Evolutionary conservation across 2,329 filamentous ascomycete species (phyloP).

Genomic region (Botrytis hyacinthi): DNA sequence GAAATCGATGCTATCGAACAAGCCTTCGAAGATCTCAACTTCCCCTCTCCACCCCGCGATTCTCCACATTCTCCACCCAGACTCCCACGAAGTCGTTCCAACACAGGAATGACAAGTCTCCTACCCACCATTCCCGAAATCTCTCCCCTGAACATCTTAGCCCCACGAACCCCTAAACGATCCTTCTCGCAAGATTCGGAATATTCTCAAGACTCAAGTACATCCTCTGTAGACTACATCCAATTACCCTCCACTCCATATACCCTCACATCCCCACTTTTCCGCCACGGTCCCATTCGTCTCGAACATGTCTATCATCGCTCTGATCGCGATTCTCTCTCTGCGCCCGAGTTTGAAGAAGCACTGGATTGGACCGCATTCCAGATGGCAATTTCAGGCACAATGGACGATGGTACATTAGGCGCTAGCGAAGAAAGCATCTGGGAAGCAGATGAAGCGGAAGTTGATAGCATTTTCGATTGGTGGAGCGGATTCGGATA

Average conservation of each 20-base stretch:
- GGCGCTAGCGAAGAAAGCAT: slow-evolving; percentile 23
- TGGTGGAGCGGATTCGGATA: slow-evolving; percentile 33
- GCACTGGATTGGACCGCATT: slow-evolving; percentile 63
- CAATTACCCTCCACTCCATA: slow-evolving; percentile 44
- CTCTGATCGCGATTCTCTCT: slow-evolving; percentile 34
- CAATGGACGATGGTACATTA: slow-evolving; percentile 48
- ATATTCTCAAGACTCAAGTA: slow-evolving; percentile 10
- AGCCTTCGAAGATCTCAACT: slow-evolving; percentile 31
- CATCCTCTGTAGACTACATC: slow-evolving; percentile 39
- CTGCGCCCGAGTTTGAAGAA: slow-evolving; percentile 42
- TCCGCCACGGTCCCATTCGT: slow-evolving; percentile 56
- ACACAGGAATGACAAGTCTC: slow-evolving; percentile 28
- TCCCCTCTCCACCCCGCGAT: slow-evolving; percentile 39
- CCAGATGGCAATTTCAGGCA: slow-evolving; percentile 62
- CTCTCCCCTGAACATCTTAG: slow-evolving; percentile 25
- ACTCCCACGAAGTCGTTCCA: slow-evolving; percentile 33
- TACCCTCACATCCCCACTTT: slow-evolving; percentile 49
- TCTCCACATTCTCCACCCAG: slow-evolving; percentile 35
- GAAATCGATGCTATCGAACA: slow-evolving; percentile 20
- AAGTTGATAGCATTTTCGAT: slow-evolving; percentile 28
- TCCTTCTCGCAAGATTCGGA: slow-evolving; percentile 19
- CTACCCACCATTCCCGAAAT: slow-evolving; percentile 47
- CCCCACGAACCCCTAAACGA: slow-evolving; percentile 3
- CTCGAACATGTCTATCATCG: slow-evolving; percentile 46
- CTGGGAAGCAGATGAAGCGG: slow-evolving; percentile 27